phyloP scores from a whole-genome alignment of 192 early-diverging fungal genomes.

The Backusella parvicylindrica region DNA sequence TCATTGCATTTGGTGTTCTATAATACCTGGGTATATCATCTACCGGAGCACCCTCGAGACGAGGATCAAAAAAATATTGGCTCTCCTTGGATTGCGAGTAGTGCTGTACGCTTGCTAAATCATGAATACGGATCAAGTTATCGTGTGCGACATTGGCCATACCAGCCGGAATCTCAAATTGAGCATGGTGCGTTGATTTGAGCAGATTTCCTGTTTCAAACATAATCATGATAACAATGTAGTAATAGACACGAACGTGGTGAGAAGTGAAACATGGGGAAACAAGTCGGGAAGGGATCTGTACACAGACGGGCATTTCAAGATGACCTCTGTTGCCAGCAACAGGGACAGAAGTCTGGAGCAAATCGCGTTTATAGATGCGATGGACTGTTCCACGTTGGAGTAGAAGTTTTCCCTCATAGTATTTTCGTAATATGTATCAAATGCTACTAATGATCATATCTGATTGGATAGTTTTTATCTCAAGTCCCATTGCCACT shows the following conservation, averaged over 20 bases:
- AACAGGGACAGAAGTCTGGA: not conserved
- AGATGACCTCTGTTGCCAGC: not conserved
- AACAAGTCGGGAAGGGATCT: slow-evolving; percentile 26
- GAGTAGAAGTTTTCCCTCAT: slow-evolving; percentile 23
- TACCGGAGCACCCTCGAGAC: slow-evolving; percentile 10
- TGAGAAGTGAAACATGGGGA: slow-evolving; percentile 19
- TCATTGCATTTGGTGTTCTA: not conserved
- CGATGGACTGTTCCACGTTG: slow-evolving; percentile 17
- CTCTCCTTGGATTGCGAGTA: slow-evolving; percentile 1
- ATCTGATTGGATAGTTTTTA: not conserved
- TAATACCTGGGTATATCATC: not conserved
- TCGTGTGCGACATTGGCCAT: slow-evolving; percentile 23
- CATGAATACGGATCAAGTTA: slow-evolving; percentile 7
- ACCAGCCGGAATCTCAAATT: slow-evolving; percentile 17
- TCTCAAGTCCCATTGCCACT: not conserved
- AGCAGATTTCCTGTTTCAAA: slow-evolving; percentile 17
- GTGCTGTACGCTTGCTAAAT: slow-evolving; percentile 1
- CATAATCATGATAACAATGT: slow-evolving; percentile 14
- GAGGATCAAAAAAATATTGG: slow-evolving; percentile 22
- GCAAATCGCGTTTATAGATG: slow-evolving; percentile 6
- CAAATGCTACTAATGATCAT: slow-evolving; percentile 1
- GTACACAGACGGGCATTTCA: slow-evolving; percentile 2
- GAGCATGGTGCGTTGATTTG: slow-evolving; percentile 17
- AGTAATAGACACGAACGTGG: slow-evolving; percentile 27
- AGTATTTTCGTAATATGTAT: slow-evolving; percentile 20